These are phyloP conservation scores for Pichia sp. DNA, from an alignment of 1,139 yeast species.

Conservation along the genomic window DNA sequence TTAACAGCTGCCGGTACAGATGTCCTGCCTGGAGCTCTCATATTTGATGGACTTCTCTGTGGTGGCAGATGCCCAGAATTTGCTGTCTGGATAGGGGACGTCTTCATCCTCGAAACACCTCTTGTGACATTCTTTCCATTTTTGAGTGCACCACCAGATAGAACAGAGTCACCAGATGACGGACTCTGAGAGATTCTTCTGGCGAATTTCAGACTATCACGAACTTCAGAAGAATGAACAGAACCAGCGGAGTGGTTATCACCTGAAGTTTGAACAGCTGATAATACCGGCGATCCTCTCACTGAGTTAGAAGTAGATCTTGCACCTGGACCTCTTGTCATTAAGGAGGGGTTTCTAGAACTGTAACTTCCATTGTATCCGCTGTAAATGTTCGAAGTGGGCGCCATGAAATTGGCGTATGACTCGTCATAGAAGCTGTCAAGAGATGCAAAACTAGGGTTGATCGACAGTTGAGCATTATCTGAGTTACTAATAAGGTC, in stretches of 20 bases:
- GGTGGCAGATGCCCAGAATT: background rate
- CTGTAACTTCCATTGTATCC: constrained; percentile 1
- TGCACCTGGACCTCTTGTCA: background rate
- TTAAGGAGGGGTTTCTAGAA: constrained; percentile 1
- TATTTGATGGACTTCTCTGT: background rate
- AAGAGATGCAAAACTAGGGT: constrained; percentile 70
- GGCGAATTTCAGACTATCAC: constrained; percentile 1
- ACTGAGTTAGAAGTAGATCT: constrained; percentile 1
- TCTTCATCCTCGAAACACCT: constrained; percentile 2
- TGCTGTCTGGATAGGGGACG: constrained; percentile 2
- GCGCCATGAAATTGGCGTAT: constrained; percentile 11
- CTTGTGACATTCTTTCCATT: constrained; percentile 4
- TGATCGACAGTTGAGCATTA: constrained; percentile 46
- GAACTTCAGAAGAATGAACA: background rate
- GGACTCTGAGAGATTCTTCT: constrained; percentile 6
- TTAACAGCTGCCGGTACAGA: background rate
- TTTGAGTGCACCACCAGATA: background rate
- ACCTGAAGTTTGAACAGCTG: background rate
- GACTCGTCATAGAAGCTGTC: constrained; percentile 63
- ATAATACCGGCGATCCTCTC: constrained; percentile 3
- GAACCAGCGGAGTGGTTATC: background rate
- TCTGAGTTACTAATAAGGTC: constrained; percentile 16
- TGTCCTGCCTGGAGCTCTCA: constrained; percentile 1
- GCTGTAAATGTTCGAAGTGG: background rate
- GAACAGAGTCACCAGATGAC: background rate